phyloP scores from a whole-genome alignment of 192 early-diverging fungal genomes.

The Lobosporangium transversale region DNA sequence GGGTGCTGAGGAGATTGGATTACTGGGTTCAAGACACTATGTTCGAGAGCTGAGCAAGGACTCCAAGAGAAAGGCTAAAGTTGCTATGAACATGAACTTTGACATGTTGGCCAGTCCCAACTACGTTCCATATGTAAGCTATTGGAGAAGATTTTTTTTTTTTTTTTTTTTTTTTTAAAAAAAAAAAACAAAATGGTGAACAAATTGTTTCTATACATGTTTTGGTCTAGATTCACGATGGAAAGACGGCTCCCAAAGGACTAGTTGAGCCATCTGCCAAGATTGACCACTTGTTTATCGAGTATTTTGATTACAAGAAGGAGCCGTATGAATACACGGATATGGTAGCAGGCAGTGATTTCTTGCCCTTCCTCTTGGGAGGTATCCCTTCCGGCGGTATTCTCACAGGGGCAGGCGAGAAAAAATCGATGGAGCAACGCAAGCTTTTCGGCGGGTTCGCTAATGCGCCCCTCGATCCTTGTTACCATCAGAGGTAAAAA shows the following conservation, averaged over 20 bases:
- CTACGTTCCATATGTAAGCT: conserved; percentile 65
- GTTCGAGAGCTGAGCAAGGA: conserved; percentile 58
- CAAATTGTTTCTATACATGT: neutral
- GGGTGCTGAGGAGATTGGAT: conserved; percentile 78
- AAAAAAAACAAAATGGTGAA: neutral
- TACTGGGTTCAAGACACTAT: conserved; percentile 71
- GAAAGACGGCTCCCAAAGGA: conserved; percentile 64
- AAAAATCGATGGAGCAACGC: conserved; percentile 66
- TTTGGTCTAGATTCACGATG: conserved; percentile 60
- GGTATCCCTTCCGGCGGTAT: conserved; percentile 72
- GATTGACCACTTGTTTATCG: conserved; percentile 69
- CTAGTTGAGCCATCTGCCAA: conserved; percentile 60
- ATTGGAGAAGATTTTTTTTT: too few species aligned
- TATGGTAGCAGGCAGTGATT: conserved; percentile 73
- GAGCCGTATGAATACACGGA: conserved; percentile 62
- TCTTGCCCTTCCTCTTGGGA: conserved; percentile 73
- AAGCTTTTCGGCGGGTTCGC: conserved; percentile 70
- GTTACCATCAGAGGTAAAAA: conserved; percentile 68
- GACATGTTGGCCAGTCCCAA: conserved; percentile 82
- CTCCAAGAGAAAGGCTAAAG: conserved; percentile 53
- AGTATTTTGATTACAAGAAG: conserved; percentile 60
- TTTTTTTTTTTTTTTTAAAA: too few species aligned
- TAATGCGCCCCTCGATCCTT: conserved; percentile 70
- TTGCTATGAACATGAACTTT: conserved; percentile 75
- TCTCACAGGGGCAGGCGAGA: conserved; percentile 68